Evolutionary conservation across 1,139 yeast genomes (phyloP).

Genomic region (Pichia cactophila): DNA sequence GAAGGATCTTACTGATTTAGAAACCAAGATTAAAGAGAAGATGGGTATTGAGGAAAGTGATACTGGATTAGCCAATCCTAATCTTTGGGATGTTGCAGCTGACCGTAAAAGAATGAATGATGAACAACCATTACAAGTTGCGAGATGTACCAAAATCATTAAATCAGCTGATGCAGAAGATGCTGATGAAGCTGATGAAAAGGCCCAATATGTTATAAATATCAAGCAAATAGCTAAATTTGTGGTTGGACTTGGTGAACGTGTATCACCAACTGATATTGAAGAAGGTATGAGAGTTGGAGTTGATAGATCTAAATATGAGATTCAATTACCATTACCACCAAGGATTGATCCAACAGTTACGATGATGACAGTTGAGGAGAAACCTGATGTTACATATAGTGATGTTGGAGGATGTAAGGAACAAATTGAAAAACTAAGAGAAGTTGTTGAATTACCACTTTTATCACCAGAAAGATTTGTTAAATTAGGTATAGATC

Average conservation of each 20-base stretch:
- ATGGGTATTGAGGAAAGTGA: conserved; percentile 92
- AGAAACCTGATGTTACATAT: conserved; percentile 88
- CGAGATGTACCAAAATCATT: conserved; percentile 95
- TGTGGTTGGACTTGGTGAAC: conserved; percentile 92
- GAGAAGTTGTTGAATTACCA: conserved; percentile 97
- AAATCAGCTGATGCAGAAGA: conserved; percentile 35
- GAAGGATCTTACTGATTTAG: conserved; percentile 75
- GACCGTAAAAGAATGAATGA: conserved; percentile 89
- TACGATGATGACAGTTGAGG: conserved; percentile 99
- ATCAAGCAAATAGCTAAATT: conserved; percentile 97
- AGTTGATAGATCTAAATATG: conserved; percentile 94
- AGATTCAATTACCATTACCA: conserved; percentile 92
- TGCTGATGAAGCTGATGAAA: conserved; percentile 52
- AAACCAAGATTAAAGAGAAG: conserved; percentile 82
- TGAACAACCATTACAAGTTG: conserved; percentile 96
- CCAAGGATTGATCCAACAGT: conserved; percentile 97
- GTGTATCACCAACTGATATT: conserved; percentile 96
- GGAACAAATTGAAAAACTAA: conserved; percentile 91
- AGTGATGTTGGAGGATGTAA: conserved; percentile 97
- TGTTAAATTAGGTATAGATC: conserved; percentile 93
- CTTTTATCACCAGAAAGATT: conserved; percentile 91
- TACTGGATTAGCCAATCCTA: conserved; percentile 93
- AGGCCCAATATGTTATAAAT: conserved; percentile 88
- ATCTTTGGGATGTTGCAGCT: conserved; percentile 95
- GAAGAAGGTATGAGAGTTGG: conserved; percentile 99